phyloP scores from a whole-genome alignment of 2,329 filamentous ascomycete genomes.

The Beauveria sp. region DNA sequence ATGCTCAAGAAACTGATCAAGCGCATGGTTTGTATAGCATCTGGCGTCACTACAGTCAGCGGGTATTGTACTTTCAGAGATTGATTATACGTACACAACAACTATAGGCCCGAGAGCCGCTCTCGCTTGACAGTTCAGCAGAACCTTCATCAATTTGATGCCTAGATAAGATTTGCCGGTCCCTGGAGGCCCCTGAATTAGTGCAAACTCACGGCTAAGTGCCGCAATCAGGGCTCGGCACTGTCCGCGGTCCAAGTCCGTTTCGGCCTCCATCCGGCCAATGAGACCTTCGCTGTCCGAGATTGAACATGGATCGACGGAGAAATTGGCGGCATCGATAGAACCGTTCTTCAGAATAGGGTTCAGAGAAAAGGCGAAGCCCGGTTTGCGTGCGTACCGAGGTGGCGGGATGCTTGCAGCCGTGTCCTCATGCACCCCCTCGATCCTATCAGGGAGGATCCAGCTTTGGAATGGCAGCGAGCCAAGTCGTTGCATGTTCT shows the following conservation, averaged over 20 bases:
- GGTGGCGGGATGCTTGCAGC: constrained; percentile 1
- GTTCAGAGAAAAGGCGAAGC: constrained; percentile 2
- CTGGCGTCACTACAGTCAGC: neutral
- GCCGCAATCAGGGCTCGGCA: constrained; percentile 44
- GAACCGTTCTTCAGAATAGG: neutral
- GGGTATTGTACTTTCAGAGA: constrained; percentile 25
- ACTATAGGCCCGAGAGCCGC: constrained; percentile 38
- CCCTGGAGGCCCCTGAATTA: constrained; percentile 63
- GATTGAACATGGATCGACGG: neutral
- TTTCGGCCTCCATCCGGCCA: constrained; percentile 15
- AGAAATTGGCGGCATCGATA: neutral
- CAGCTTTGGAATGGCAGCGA: constrained; percentile 2
- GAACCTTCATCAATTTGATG: constrained; percentile 44
- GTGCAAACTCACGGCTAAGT: constrained; percentile 44
- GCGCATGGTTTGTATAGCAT: constrained; percentile 36
- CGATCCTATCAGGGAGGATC: constrained; percentile 1
- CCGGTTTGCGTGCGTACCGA: neutral
- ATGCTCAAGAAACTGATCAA: constrained; percentile 51
- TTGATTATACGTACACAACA: constrained; percentile 21
- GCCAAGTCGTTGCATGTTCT: constrained; percentile 1
- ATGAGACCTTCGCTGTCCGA: neutral
- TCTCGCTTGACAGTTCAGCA: constrained; percentile 35
- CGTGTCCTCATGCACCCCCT: neutral
- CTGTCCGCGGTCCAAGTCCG: constrained; percentile 45
- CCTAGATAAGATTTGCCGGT: constrained; percentile 61